Evolutionary conservation across 2,329 filamentous ascomycete species (phyloP).

Genomic region (Diaporthe ampelina): DNA sequence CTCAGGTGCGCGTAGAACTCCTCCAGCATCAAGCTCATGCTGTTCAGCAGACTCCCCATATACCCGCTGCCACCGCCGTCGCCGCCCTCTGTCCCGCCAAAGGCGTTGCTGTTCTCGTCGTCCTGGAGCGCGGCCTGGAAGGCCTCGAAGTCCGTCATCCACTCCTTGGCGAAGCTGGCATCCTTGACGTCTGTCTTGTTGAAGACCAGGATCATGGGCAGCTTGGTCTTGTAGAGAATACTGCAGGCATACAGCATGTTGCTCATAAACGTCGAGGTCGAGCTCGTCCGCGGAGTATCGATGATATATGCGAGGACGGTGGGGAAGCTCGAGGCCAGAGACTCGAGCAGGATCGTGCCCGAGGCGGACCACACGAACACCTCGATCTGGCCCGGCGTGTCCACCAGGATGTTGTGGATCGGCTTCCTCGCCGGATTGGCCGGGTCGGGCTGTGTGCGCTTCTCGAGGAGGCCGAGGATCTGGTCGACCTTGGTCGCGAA

Average conservation of each 20-base stretch:
- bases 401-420: slow-evolving; percentile 88
- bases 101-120: slow-evolving; percentile 84
- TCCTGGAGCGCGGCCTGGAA: slow-evolving; percentile 88
- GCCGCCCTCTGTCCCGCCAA: slow-evolving; percentile 78
- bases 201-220: slow-evolving; percentile 99
- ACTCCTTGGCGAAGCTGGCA: slow-evolving; percentile 92
- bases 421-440: slow-evolving; percentile 71
- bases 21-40: slow-evolving; percentile 97
- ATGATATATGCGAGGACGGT: slow-evolving; percentile 98
- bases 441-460: slow-evolving; percentile 78
- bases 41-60: slow-evolving; percentile 95
- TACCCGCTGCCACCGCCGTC: slow-evolving; percentile 85
- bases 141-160: slow-evolving; percentile 99
- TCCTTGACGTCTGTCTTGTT: slow-evolving; percentile 99
- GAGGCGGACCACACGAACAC: slow-evolving; percentile 99
- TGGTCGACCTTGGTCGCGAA: slow-evolving; percentile 99
- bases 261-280: slow-evolving; percentile 98
- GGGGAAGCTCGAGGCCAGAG: slow-evolving; percentile 92
- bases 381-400: slow-evolving; percentile 98
- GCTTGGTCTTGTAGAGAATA: slow-evolving; percentile 97
- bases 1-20: slow-evolving; percentile 97
- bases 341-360: slow-evolving; percentile 93
- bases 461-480: slow-evolving; percentile 89
- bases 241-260: slow-evolving; percentile 99
- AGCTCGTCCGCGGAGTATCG: slow-evolving; percentile 93